phyloP scores from a whole-genome alignment of 305 asterid genomes.

The Fraxinus baroniana region DNA sequence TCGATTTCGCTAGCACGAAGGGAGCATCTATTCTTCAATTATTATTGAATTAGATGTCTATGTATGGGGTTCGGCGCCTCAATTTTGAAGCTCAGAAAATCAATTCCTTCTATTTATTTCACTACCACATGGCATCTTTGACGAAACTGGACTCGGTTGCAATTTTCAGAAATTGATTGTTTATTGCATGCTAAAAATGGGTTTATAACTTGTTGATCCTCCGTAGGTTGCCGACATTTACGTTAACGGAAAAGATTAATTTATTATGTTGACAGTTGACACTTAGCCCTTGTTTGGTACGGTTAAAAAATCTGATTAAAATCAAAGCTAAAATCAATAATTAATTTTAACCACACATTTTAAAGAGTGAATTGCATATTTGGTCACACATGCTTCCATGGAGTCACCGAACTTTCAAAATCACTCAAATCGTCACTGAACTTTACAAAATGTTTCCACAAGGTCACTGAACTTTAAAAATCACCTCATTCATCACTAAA shows the following conservation, averaged over 20 bases:
- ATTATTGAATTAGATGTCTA: constrained; percentile 38
- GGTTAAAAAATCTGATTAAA: too few species aligned
- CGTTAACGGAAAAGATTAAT: not conserved
- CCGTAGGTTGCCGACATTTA: not conserved
- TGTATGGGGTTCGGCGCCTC: constrained; percentile 26
- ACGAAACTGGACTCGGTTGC: not conserved
- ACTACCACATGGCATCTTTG: not conserved
- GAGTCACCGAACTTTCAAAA: too few species aligned
- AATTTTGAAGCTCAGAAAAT: constrained; percentile 3
- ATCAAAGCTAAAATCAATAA: too few species aligned
- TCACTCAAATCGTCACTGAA: too few species aligned
- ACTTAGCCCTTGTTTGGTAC: too few species aligned
- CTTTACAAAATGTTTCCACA: too few species aligned
- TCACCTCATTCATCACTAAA: too few species aligned
- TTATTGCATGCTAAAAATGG: not conserved
- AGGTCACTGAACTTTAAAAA: too few species aligned
- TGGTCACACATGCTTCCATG: too few species aligned
- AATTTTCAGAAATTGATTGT: not conserved
- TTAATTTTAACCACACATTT: too few species aligned
- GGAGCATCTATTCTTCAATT: constrained; percentile 16
- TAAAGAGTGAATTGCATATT: too few species aligned
- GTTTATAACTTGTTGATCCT: not conserved
- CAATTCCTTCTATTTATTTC: constrained; percentile 10
- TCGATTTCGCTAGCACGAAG: constrained; percentile 15
- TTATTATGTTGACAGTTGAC: not conserved